Base-by-base conservation (phyloP, 345 rosid genomes). In the Eucalyptus rudis region DNA sequence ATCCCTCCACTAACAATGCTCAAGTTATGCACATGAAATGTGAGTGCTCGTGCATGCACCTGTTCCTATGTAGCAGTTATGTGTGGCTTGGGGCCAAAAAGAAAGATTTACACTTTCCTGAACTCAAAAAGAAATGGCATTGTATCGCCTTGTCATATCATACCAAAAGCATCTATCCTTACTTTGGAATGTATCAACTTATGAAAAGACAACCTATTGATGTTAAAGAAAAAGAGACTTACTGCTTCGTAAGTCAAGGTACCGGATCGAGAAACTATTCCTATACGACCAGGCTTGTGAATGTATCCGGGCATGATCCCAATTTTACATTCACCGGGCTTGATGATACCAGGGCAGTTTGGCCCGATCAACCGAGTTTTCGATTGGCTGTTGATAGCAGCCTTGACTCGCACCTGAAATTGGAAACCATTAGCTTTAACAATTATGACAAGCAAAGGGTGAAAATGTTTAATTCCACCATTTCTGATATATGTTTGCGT, bases 241-340 rank as follows among this genome's bases (percentile, higher is more conserved):
- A 97, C 99, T 44, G 99, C 99, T 94, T 97, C 99, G 92, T 97
- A 97, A 52, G 99, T 97, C 91, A 97, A 92, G 86, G 99, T 97
- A 85, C 99, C 99, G 3, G 99, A 97, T 64, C 99, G 95, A 81
- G 99, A 97, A 92, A 97, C 99, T 87, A 97, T 97, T 86, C 99
- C 99, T 64, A 97, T 71, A 62, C 97, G 96, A 64, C 99, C 99
- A 2, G 99, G 99, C 91, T 97, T 96, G 91, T 97, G 99, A 93
- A 97, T 97, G 89, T 97, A 97, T 43, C 98, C 99, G 9, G 99
- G 99, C 99, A 97, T 96, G 50, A 97, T 97, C 64, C 99, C 99
- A 90, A 97, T 95, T 92, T 96, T 97, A 89, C 99, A 95, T 91
- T 97, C 99, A 87, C 97, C 99, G 40, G 99, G 99, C 89, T 96